phyloP scores from a whole-genome alignment of 306 rosid genomes.

The Sicyos edulis region DNA sequence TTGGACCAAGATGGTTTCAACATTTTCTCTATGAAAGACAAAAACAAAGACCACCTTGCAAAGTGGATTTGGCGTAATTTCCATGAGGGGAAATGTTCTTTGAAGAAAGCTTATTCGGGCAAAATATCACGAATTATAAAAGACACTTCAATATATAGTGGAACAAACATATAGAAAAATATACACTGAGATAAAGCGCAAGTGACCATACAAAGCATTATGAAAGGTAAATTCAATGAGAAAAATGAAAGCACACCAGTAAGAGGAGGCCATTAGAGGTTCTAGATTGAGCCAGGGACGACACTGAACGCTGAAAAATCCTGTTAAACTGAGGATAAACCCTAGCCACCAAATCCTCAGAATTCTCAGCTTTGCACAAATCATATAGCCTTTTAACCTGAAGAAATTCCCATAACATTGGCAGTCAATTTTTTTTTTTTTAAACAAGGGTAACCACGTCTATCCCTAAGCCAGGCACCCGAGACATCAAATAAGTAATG shows the following conservation, averaged over 20 bases:
- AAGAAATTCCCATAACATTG: conserved; percentile 5
- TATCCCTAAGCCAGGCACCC: no score
- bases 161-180: neutral
- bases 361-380: conserved; percentile 60
- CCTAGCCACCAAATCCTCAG: conserved; percentile 79
- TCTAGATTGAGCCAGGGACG: conserved; percentile 69
- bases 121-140: neutral
- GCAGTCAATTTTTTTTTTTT: no score
- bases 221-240: neutral
- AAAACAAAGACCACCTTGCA: no score
- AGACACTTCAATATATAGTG: neutral
- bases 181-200: neutral
- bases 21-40: no score
- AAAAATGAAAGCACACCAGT: conserved; percentile 40
- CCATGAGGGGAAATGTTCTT: no score
- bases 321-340: conserved; percentile 74
- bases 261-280: conserved; percentile 86
- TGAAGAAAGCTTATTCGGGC: no score
- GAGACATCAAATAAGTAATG: no score
- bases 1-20: no score
- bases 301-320: conserved; percentile 79
- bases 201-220: neutral
- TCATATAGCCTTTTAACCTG: conserved; percentile 76
- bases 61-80: no score
- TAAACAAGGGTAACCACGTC: no score